A percentile compares a stretch with the other conserved stretches of the same genome.
Evolutionary conservation across 148 eudicot genomes (phyloP).

Genomic region (Cornus kousa): DNA sequence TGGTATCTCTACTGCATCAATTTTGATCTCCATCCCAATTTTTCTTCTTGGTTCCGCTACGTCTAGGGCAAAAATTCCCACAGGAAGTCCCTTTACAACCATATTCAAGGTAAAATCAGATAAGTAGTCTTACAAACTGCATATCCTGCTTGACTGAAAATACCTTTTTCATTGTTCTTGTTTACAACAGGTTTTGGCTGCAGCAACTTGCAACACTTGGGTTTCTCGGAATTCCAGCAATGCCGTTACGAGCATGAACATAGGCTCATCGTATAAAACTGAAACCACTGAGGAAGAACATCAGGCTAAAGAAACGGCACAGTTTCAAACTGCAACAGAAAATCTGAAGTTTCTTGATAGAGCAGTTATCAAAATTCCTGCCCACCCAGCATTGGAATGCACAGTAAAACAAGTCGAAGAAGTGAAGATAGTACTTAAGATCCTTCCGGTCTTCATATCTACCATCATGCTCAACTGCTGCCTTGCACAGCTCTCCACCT

Average conservation of each 20-base stretch:
- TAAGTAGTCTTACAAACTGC: background rate
- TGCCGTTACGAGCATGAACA: conserved; percentile 32
- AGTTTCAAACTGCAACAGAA: conserved; percentile 22
- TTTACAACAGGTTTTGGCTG: conserved; percentile 55
- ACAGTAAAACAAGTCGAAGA: conserved; percentile 61
- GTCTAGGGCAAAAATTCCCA: conserved; percentile 31
- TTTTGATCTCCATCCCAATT: conserved; percentile 27
- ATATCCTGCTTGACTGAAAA: background rate
- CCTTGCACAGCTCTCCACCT: conserved; percentile 93
- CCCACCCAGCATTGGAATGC: conserved; percentile 39
- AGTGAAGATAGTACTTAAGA: conserved; percentile 55
- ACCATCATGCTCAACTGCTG: conserved; percentile 91
- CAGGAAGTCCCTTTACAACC: conserved; percentile 85
- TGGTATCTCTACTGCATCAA: conserved; percentile 41
- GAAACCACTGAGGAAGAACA: conserved; percentile 18
- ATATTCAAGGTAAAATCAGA: conserved; percentile 53
- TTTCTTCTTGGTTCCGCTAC: conserved; percentile 37
- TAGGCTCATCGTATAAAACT: conserved; percentile 20
- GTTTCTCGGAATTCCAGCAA: conserved; percentile 32
- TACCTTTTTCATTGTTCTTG: background rate
- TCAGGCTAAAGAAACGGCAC: conserved; percentile 14
- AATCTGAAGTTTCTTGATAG: conserved; percentile 41
- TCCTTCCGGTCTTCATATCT: conserved; percentile 69
- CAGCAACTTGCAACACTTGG: conserved; percentile 45
- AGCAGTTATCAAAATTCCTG: conserved; percentile 35